Conservation (phyloP, 192 early-diverging fungal species). For the Backusella morwellensis region DNA sequence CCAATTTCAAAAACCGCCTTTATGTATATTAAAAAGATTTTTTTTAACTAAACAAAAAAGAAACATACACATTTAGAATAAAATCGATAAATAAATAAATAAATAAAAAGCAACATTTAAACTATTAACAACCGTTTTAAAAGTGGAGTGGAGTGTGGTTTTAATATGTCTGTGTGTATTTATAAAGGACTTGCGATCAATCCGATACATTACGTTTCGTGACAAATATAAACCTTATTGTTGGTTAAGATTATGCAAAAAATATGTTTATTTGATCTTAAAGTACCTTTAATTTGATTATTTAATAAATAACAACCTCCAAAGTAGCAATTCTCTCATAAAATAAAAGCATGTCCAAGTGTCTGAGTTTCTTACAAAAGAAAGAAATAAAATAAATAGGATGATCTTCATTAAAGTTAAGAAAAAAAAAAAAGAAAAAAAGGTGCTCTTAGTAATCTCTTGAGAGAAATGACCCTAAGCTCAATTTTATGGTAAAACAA, state of each 20-base stretch:
- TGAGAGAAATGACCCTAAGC: too few relatives aligned
- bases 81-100: not conserved
- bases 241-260: not conserved
- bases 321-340: not conserved
- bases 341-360: not conserved
- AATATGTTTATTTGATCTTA: too few relatives aligned
- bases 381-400: not conserved
- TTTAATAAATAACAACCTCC: not conserved
- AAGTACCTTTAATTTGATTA: too few relatives aligned
- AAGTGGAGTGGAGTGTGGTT: not conserved
- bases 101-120: not conserved
- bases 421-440: not conserved
- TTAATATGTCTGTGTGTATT: not conserved
- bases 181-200: too few relatives aligned
- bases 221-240: not conserved
- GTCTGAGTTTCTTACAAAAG: not conserved
- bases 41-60: not conserved
- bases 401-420: not conserved
- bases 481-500: not conserved
- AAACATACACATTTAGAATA: slow-evolving; percentile 3
- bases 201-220: not conserved
- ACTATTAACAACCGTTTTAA: slow-evolving; percentile 9
- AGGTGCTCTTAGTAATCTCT: not conserved
- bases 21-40: slow-evolving; percentile 3
- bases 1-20: not conserved